Base-by-base conservation (phyloP, 2,329 filamentous ascomycete genomes). In the Arthrobotrys sphaeroides region DNA sequence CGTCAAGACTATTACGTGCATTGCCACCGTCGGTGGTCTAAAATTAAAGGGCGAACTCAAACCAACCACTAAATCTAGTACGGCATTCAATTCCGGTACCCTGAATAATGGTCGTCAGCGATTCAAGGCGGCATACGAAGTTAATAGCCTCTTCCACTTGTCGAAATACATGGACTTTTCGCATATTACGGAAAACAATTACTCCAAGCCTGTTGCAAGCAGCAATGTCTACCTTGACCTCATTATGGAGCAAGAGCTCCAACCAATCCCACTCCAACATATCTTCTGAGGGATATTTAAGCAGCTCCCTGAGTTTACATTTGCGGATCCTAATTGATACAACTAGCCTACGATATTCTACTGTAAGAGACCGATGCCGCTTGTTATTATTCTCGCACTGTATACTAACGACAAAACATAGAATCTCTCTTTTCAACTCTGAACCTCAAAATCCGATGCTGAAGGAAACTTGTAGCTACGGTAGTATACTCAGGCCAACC, bases 61-160 rank as follows among this genome's bases (percentile, higher is more conserved):
- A 16, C 45, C 57, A 24, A 9, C 24, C 0, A 47, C 36, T 9
- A n/a, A 20, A 6, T 38, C 13, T 40, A 36, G 38, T 16, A 16
- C 5, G 6, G 67, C 67, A 7, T 72, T 72, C 67, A 72, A 72
- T 20, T 3, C 33, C 12, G 67, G 67, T 2, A 16, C 13, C 22
- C 24, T 64, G 22, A 53, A 57, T 10, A 40, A 45, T 16, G 67
- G 67, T 7, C 26, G 53, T 9, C 18, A 33, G 9, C 20, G 18
- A 10, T 64, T 47, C 20, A 49, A 60, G 9, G 57, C 57, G 16
- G 67, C 67, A 6, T 72, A 72, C 24, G 59, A 72, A 28, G 16
- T 72, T 20, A 22, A 4, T 0, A n/a, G 16, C 10, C 40, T 72
- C 16, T 28, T 1, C 5, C 31, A 47, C 5, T 59, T 72, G 6